Evolutionary conservation across 768 basidiomycete species (phyloP).

Genomic region (Tulasnella sp.): DNA sequence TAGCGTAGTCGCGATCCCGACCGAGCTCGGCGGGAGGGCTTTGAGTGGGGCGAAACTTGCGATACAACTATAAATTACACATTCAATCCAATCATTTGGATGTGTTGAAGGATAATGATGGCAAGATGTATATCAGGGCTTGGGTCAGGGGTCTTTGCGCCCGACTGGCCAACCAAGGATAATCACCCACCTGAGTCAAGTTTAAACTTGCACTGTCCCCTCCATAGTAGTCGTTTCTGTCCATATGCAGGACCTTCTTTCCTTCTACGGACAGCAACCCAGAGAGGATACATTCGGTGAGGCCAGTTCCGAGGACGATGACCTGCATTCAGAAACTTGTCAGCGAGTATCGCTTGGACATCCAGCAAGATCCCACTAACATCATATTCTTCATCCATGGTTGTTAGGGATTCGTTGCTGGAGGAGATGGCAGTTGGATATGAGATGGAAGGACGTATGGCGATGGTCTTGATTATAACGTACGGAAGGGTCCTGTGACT

Average conservation of each 20-base stretch:
- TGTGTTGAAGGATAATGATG: too few relatives aligned
- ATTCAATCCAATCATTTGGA: background rate
- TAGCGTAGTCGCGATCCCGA: conserved; percentile 93
- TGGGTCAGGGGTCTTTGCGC: background rate
- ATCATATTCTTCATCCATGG: conserved; percentile 99
- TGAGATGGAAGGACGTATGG: too few relatives aligned
- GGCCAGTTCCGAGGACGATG: conserved; percentile 88
- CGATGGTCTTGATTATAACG: too few relatives aligned
- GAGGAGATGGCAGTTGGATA: too few relatives aligned
- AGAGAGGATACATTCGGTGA: conserved; percentile 97
- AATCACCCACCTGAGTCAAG: conserved; percentile 71
- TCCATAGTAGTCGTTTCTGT: conserved; percentile 97
- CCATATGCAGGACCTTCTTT: conserved; percentile 99
- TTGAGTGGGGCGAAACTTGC: conserved; percentile 80
- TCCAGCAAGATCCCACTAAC: conserved; percentile 34
- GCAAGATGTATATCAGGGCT: too few relatives aligned
- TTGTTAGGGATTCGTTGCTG: conserved; percentile 13
- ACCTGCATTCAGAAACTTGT: conserved; percentile 39
- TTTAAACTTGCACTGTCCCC: conserved; percentile 96
- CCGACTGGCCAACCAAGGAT: background rate
- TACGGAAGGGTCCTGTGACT: too few relatives aligned
- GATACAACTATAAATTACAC: conserved; percentile 61
- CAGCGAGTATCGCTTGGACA: background rate
- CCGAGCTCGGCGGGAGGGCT: conserved; percentile 75
- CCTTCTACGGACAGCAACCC: conserved; percentile 98